Evolutionary conservation across 768 basidiomycete species (phyloP).

Genomic region (Tulasnella sp.): DNA sequence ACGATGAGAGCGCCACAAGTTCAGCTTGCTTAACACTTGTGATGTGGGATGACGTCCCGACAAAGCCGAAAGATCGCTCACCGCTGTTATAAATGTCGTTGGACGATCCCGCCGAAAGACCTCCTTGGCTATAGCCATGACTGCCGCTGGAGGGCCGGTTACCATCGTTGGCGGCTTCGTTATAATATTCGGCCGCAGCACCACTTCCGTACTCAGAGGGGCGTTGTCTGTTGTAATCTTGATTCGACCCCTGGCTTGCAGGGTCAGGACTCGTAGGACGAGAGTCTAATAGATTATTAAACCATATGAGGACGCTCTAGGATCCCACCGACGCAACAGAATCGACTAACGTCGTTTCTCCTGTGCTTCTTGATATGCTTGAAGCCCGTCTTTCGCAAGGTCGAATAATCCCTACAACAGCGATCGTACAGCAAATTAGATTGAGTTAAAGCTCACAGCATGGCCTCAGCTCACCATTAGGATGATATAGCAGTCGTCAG

Average conservation of each 20-base stretch:
- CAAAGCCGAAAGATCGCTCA: background rate
- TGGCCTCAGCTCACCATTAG: background rate
- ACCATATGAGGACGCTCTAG: background rate
- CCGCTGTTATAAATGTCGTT: background rate
- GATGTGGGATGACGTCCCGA: background rate
- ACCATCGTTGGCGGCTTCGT: background rate
- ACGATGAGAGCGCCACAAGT: background rate
- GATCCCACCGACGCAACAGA: background rate
- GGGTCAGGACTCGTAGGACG: background rate
- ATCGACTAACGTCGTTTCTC: background rate
- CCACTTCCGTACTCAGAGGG: background rate
- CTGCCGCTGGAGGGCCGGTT: background rate
- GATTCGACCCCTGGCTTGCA: background rate
- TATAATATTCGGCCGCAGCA: conserved; percentile 14
- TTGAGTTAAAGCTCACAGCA: background rate
- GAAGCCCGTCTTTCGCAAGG: conserved; percentile 28
- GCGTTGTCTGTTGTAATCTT: background rate
- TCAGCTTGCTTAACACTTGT: background rate
- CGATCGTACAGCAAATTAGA: background rate
- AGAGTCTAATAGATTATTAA: background rate
- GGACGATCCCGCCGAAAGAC: background rate
- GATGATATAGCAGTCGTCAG: background rate
- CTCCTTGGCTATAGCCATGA: background rate
- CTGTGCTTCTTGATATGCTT: conserved; percentile 24
- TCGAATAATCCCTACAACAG: conserved; percentile 18